phyloP scores from a whole-genome alignment of 176 grass and related monocot genomes.

The Cenchrus americanus region DNA sequence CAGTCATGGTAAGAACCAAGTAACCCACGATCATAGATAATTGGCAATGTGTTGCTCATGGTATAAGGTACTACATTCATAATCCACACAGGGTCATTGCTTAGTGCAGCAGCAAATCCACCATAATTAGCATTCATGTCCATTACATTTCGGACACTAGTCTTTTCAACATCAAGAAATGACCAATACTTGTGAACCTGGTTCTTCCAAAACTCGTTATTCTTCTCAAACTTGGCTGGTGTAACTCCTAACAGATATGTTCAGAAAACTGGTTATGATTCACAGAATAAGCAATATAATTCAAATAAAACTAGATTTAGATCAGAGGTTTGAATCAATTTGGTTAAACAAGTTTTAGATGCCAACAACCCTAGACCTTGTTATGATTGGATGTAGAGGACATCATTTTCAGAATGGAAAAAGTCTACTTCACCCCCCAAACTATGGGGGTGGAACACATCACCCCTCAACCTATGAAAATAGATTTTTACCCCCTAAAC shows the following conservation, averaged over 20 bases:
- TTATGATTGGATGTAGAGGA: not conserved
- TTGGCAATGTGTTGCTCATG: slow-evolving; percentile 64
- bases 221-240: slow-evolving; percentile 61
- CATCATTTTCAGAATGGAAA: slow-evolving; percentile 9
- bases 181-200: slow-evolving; percentile 81
- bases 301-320: slow-evolving; percentile 10
- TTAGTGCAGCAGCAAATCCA: slow-evolving; percentile 82
- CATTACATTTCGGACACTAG: slow-evolving; percentile 84
- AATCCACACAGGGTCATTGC: slow-evolving; percentile 74
- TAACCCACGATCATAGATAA: slow-evolving; percentile 85
- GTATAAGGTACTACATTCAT: slow-evolving; percentile 94
- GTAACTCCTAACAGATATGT: slow-evolving; percentile 71
- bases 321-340: not conserved
- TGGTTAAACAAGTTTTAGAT: not conserved
- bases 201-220: slow-evolving; percentile 80
- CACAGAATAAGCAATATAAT: slow-evolving; percentile 27
- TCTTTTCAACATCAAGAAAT: slow-evolving; percentile 64
- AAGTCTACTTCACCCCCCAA: too few relatives aligned
- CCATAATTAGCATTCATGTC: slow-evolving; percentile 97
- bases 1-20: slow-evolving; percentile 93
- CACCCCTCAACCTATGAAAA: too few relatives aligned
- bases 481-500: too few relatives aligned
- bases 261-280: slow-evolving; percentile 41
- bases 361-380: not conserved
- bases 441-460: too few relatives aligned